phyloP scores from a whole-genome alignment of 2,329 filamentous ascomycete species.

The Penicillium sp. region DNA sequence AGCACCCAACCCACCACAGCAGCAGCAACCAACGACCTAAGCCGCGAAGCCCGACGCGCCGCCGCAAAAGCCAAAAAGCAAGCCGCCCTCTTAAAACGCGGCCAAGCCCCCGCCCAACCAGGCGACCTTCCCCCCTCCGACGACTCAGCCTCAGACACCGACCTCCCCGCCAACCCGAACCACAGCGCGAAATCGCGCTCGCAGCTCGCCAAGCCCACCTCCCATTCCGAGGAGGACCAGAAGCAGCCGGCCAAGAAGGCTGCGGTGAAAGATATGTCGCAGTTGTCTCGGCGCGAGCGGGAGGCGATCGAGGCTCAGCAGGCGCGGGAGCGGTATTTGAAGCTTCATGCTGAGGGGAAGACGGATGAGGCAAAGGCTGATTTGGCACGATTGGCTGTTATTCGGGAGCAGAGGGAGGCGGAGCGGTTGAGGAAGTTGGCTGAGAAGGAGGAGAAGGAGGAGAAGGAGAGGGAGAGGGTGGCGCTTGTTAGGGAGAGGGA shows the following conservation, averaged over 20 bases:
- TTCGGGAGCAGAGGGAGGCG: conserved; percentile 83
- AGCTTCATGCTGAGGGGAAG: conserved; percentile 92
- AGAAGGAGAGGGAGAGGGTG: conserved; percentile 45
- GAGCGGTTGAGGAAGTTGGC: conserved; percentile 83
- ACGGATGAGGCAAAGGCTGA: conserved; percentile 94
- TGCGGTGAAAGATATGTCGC: conserved; percentile 52
- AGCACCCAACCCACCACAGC: conserved; percentile 43
- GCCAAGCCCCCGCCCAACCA: conserved; percentile 73
- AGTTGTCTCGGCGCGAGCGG: conserved; percentile 70
- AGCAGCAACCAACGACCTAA: conserved; percentile 61
- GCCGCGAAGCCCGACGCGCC: conserved; percentile 85
- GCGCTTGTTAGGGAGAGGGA: conserved; percentile 45
- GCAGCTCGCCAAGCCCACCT: conserved; percentile 70
- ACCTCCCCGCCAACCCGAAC: conserved; percentile 82
- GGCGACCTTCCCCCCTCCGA: conserved; percentile 84
- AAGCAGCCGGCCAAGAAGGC: conserved; percentile 34
- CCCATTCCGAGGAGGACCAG: conserved; percentile 57
- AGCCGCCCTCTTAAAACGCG: conserved; percentile 80
- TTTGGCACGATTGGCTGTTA: conserved; percentile 78
- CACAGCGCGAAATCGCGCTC: conserved; percentile 72
- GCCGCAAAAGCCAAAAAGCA: conserved; percentile 90
- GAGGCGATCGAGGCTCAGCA: conserved; percentile 86
- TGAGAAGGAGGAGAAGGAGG: conserved; percentile 63
- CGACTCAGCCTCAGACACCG: conserved; percentile 48
- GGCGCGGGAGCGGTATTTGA: conserved; percentile 88